phyloP scores from a whole-genome alignment of 768 basidiomycete genomes.

The Rubroboletus satanas region DNA sequence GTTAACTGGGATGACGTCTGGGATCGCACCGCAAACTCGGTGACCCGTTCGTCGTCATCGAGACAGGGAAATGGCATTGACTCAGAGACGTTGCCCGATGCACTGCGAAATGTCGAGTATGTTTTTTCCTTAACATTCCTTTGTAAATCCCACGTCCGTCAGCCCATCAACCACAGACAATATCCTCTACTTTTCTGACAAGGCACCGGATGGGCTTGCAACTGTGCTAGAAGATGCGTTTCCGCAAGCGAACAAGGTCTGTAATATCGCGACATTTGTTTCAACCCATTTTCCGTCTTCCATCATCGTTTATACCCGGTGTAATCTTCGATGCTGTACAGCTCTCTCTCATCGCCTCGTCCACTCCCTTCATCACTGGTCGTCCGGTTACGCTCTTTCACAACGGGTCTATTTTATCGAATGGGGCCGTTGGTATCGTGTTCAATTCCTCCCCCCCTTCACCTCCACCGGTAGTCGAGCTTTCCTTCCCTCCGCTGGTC shows the following conservation, averaged over 20 bases:
- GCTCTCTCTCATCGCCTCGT: constrained; percentile 66
- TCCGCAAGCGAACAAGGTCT: constrained; percentile 47
- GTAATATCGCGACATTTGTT: constrained; percentile 14
- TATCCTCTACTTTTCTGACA: constrained; percentile 56
- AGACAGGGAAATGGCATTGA: neutral
- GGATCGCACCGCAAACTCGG: constrained; percentile 29
- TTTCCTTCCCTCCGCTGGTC: constrained; percentile 39
- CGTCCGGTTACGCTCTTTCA: constrained; percentile 66
- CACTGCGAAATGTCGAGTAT: constrained; percentile 34
- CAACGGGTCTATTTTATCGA: constrained; percentile 49
- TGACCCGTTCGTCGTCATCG: neutral
- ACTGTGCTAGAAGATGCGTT: constrained; percentile 40
- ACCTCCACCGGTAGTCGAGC: constrained; percentile 11
- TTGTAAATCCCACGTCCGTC: neutral
- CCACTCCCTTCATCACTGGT: constrained; percentile 79
- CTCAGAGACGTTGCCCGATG: constrained; percentile 32
- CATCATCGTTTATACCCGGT: neutral
- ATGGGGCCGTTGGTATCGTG: constrained; percentile 71
- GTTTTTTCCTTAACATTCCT: constrained; percentile 1
- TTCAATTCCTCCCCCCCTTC: constrained; percentile 24
- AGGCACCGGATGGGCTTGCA: constrained; percentile 52
- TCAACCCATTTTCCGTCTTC: neutral
- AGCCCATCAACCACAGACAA: constrained; percentile 18
- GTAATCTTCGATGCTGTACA: constrained; percentile 23
- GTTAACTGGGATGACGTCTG: constrained; percentile 54